phyloP scores from a whole-genome alignment of 176 grass and related monocot species.

The Thinopyrum elongatum region DNA sequence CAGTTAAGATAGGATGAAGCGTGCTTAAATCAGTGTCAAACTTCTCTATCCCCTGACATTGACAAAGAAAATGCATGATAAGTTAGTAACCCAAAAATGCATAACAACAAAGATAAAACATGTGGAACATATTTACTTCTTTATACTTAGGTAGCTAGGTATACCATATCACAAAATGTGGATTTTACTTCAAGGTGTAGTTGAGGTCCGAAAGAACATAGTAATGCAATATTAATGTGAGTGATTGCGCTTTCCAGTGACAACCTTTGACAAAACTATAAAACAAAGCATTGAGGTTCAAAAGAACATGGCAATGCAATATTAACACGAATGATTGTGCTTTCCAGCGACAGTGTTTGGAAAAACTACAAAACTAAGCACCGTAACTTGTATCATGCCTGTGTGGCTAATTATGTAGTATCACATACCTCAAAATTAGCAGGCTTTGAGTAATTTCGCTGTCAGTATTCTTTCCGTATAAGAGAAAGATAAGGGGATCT shows the following conservation, averaged over 20 bases:
- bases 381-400: no score
- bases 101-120: neutral
- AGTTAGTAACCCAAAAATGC: neutral
- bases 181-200: no score
- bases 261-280: neutral
- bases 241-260: neutral
- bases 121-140: no score
- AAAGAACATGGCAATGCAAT: no score
- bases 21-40: conserved; percentile 67
- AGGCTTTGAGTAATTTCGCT: conserved; percentile 85
- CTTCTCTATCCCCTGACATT: conserved; percentile 59
- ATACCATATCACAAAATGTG: no score
- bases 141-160: no score
- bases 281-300: neutral
- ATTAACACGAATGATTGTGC: no score
- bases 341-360: no score
- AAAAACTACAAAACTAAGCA: no score
- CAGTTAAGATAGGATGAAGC: conserved; percentile 87
- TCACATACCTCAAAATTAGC: conserved; percentile 68
- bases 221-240: neutral
- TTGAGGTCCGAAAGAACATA: no score
- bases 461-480: conserved; percentile 74
- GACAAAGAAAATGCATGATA: neutral
- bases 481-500: conserved; percentile 68
- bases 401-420: neutral